Conservation (phyloP, 2,329 filamentous ascomycete species). For the Aspergillus bombycis region DNA sequence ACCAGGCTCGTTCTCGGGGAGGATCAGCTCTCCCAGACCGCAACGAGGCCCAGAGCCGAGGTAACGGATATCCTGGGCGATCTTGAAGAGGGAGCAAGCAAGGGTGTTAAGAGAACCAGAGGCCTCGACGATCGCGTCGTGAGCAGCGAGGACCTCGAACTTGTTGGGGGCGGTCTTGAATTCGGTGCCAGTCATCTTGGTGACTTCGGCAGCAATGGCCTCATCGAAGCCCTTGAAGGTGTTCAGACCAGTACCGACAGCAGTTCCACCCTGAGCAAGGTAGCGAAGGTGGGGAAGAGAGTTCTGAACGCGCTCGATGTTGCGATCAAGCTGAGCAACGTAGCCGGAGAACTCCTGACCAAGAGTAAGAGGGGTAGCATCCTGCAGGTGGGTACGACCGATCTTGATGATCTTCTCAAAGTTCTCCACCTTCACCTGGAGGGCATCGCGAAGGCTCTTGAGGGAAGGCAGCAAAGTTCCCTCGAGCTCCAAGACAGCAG, state of each 20-base stretch:
- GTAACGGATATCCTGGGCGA: conserved; percentile 96
- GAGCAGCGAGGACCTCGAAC: conserved; percentile 94
- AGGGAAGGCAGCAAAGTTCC: conserved; percentile 81
- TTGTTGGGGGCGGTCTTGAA: conserved; percentile 99
- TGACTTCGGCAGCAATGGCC: conserved; percentile 86
- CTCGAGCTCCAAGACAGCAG: conserved; percentile 91
- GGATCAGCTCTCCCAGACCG: conserved; percentile 87
- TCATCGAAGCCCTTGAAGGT: conserved; percentile 96
- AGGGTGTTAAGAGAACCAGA: conserved; percentile 93
- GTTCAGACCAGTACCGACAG: conserved; percentile 96
- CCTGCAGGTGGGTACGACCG: conserved; percentile 94
- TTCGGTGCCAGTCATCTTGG: conserved; percentile 86
- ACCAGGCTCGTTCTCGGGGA: conserved; percentile 97
- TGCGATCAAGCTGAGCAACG: conserved; percentile 88
- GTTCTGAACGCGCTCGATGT: conserved; percentile 83
- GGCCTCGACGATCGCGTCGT: conserved; percentile 94
- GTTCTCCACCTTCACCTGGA: conserved; percentile 85
- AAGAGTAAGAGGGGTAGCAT: conserved; percentile 92
- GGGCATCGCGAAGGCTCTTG: conserved; percentile 76
- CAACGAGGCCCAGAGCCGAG: conserved; percentile 94
- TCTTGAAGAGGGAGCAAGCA: conserved; percentile 90
- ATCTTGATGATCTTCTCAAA: conserved; percentile 99
- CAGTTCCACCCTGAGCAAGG: conserved; percentile 93
- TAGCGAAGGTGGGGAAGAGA: conserved; percentile 81
- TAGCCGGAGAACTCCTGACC: conserved; percentile 98